Conservation (phyloP, 2,329 filamentous ascomycete species). For the Penicillium sp. region DNA sequence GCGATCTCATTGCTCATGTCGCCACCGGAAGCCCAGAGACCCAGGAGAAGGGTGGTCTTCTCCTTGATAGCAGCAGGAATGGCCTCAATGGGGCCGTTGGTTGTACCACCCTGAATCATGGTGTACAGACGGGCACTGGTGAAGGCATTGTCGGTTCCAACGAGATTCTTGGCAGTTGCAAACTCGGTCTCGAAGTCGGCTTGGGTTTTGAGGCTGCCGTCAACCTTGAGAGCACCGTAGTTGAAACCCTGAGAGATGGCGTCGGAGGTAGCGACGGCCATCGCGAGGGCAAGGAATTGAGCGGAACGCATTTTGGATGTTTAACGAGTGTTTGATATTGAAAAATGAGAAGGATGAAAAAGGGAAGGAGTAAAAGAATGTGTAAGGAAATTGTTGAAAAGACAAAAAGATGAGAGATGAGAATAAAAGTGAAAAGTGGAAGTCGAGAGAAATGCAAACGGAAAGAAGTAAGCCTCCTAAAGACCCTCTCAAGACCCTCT, state of each 20-base stretch:
- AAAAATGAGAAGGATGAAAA: not conserved
- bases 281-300: constrained; percentile 28
- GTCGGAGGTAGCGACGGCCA: constrained; percentile 28
- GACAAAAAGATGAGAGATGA: not conserved
- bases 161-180: constrained; percentile 38
- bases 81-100: constrained; percentile 57
- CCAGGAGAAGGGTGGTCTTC: constrained; percentile 68
- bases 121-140: constrained; percentile 51
- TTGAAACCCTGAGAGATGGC: constrained; percentile 42
- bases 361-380: constrained; percentile 3
- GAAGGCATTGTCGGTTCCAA: constrained; percentile 33
- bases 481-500: not conserved
- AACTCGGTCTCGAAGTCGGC: constrained; percentile 40
- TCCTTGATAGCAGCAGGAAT: constrained; percentile 77
- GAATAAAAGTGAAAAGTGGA: not conserved
- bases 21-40: constrained; percentile 71
- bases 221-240: constrained; percentile 38
- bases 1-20: constrained; percentile 64
- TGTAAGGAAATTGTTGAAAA: constrained; percentile 6
- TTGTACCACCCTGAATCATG: constrained; percentile 52
- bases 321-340: constrained; percentile 8
- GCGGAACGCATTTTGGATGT: constrained; percentile 27
- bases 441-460: constrained; percentile 9
- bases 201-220: constrained; percentile 37
- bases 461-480: constrained; percentile 4